Base-by-base conservation (phyloP, 495 filamentous ascomycete genomes). In the Bryoglossum gracile region DNA sequence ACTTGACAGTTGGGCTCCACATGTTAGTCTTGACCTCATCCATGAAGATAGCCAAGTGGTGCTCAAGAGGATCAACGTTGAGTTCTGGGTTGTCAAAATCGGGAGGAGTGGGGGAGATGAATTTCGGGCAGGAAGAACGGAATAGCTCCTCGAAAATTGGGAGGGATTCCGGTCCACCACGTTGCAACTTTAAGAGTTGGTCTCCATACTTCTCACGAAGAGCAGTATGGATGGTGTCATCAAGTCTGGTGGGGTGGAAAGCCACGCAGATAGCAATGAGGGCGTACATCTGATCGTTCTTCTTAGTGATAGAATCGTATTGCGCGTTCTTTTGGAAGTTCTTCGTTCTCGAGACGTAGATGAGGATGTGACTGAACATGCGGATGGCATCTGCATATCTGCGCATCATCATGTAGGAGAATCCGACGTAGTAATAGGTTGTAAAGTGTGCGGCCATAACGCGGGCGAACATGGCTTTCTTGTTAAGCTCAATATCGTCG, bases 351-450 rank as follows among this genome's bases (percentile, higher is more conserved):
- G 88, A 94, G 54, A 97, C 94, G 73, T 98, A 98, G 70, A 98
- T 86, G 65, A 98, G 78, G 68, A 98, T 98, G 76, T 98, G 92
- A 75, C 85, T 90, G 82, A 98, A 98, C 83, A 94, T 91, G 75
- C 91, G 88, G 70, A 97, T 95, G 66, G 92, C 92, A 65, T 98
- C 92, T 69, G 87, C 88, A 63, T 98, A 98, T 63, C 92, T 86
- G 67, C 91, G 89, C 87, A 96, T 90, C 92, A 98, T 98, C 92
- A 98, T 97, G 81, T 98, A 98, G 58, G 87, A 94, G 81, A 98
- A 97, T 47, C 92, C 92, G 55, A 97, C 91, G 65, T 97, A 98
- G 81, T 98, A 98, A 78, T 98, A 98, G 51, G 92, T 98, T 42
- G 91, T 96, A 75, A 98, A 97, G 72, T 98, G 94, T 46, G 92